Conservation (phyloP, 306 rosid species). For the Comarum palustre region DNA sequence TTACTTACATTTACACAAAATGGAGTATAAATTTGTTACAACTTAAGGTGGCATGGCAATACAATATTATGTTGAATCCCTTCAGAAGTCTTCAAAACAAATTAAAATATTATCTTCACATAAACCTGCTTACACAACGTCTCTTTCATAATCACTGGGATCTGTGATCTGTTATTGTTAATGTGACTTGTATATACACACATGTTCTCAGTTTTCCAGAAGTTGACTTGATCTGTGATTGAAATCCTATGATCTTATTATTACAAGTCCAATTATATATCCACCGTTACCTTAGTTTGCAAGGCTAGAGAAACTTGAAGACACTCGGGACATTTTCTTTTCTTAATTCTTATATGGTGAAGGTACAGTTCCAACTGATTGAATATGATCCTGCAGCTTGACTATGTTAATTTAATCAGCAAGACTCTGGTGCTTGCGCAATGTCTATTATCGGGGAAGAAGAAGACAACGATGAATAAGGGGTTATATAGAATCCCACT, state of each 20-base stretch:
- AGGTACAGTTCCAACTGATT: neutral
- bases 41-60: too few relatives aligned
- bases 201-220: neutral
- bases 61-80: neutral
- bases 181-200: neutral
- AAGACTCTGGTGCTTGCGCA: neutral
- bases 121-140: neutral
- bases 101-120: neutral
- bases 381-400: neutral
- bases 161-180: neutral
- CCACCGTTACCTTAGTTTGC: neutral
- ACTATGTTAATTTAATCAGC: neutral
- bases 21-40: neutral
- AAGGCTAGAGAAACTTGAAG: neutral
- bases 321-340: neutral
- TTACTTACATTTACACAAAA: neutral
- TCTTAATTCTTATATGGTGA: neutral
- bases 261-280: neutral
- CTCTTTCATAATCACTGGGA: neutral
- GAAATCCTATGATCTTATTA: neutral
- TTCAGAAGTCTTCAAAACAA: neutral
- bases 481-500: neutral
- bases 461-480: neutral
- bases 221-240: neutral
- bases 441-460: neutral